Conservation (phyloP, 2,329 filamentous ascomycete species). For the Exutisphaerella laricina region DNA sequence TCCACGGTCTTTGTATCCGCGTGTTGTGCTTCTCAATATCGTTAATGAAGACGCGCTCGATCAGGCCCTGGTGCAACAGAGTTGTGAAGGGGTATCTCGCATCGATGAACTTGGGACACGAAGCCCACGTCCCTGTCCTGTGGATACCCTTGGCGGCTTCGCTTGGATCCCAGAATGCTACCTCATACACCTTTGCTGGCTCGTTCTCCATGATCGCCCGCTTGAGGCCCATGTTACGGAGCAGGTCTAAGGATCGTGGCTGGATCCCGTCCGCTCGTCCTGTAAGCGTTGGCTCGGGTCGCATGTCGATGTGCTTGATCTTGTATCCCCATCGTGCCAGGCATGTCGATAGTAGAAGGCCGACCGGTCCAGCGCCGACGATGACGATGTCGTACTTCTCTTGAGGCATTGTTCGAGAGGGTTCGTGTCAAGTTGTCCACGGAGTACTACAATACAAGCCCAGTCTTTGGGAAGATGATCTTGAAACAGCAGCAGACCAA, state of each 20-base stretch:
- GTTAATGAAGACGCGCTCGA: conserved; percentile 57
- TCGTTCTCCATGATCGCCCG: conserved; percentile 79
- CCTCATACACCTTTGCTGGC: conserved; percentile 76
- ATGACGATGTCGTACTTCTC: conserved; percentile 68
- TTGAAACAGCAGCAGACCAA: too few relatives aligned
- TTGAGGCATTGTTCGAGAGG: too few relatives aligned
- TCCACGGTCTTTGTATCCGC: conserved; percentile 55
- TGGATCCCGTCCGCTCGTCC: conserved; percentile 90
- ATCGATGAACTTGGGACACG: conserved; percentile 76
- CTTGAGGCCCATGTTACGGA: conserved; percentile 87
- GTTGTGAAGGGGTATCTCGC: conserved; percentile 60
- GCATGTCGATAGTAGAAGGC: conserved; percentile 80
- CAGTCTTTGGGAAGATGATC: too few relatives aligned
- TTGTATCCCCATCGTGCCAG: conserved; percentile 89
- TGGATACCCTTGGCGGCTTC: conserved; percentile 50
- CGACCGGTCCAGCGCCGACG: conserved; percentile 82
- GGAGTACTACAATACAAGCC: too few relatives aligned
- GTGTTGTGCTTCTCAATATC: conserved; percentile 56
- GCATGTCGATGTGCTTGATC: conserved; percentile 92
- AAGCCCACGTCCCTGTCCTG: conserved; percentile 68
- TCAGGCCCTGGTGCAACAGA: conserved; percentile 57
- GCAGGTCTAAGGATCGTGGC: conserved; percentile 77
- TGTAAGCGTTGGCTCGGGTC: conserved; percentile 75
- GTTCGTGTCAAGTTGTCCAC: too few relatives aligned
- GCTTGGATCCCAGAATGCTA: conserved; percentile 60